Evolutionary conservation across 2,329 filamentous ascomycete genomes (phyloP), one percentile per base, ranked within the genome.

Genomic region (Trichoderma afroharzianum): DNA sequence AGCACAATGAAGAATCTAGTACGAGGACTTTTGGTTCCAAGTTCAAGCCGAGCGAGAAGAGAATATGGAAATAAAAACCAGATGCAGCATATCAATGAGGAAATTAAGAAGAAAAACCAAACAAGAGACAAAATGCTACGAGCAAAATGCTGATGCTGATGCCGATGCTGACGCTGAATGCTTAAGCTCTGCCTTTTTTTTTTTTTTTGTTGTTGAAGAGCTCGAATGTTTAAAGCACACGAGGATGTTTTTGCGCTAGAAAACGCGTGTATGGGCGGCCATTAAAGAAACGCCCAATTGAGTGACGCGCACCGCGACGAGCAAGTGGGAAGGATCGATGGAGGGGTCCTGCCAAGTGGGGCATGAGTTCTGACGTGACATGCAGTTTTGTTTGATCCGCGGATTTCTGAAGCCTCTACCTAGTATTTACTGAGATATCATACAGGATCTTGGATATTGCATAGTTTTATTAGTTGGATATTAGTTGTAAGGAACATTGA

Each of bases 301-400:
- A 63, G 47, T 68, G 70, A 71, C 70, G 70, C 70, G 70, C 70
- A 68, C 63, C 70, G 70, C 70, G 70, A 71, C 63, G 57, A 63
- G 63, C 66, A 18, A 57, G 57, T 62, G 55, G 70, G 70, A 71
- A 71, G 43, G 63, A 63, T 47, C 70, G 47, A 71, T 68, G 70
- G 70, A 71, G 70, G 70, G 70, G 70, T 68, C 63, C 63, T 24
- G 21, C 26, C 28, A 68, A 61, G 66, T 69, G 66, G 66, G 66
- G 66, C 66, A 53, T 8, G 12, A 18, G 47, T 53, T 47, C 7
- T 50, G 47, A 53, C 47, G 47, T 24, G 47, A 50, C 43, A 21
- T 50, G 43, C 43, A 50, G 39, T 43, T 21, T 47, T 50, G n/a
- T 12, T 50, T 24, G 21, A 47, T 47, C 43, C 18, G 18, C 43